phyloP scores from a whole-genome alignment of 768 basidiomycete genomes.

The Austroboletus eburneus region DNA sequence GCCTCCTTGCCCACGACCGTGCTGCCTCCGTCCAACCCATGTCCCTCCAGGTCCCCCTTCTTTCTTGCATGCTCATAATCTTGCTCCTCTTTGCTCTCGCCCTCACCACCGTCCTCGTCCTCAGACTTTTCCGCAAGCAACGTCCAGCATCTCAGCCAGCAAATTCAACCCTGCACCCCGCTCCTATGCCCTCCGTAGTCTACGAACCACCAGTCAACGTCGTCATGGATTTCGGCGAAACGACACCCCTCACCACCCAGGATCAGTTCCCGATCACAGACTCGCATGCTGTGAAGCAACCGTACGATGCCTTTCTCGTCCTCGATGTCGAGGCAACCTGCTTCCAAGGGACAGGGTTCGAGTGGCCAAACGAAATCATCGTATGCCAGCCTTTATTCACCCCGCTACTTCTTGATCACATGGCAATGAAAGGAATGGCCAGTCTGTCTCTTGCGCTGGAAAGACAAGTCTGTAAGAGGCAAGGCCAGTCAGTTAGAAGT shows the following conservation, averaged over 20 bases:
- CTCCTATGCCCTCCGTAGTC: constrained; percentile 18
- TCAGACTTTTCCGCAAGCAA: not conserved
- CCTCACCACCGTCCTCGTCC: constrained; percentile 6
- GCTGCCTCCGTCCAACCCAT: constrained; percentile 9
- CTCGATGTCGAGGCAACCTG: constrained; percentile 92
- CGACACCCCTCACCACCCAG: not conserved
- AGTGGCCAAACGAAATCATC: constrained; percentile 95
- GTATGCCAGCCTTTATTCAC: constrained; percentile 42
- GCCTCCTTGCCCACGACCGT: constrained; percentile 8
- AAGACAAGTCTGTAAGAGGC: constrained; percentile 50
- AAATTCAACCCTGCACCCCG: not conserved
- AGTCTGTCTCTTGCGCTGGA: constrained; percentile 84
- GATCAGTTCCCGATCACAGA: constrained; percentile 7
- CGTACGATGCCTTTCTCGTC: constrained; percentile 78
- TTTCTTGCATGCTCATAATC: constrained; percentile 4
- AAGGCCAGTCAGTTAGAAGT: constrained; percentile 56
- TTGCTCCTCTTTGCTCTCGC: constrained; percentile 2
- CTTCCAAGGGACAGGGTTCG: constrained; percentile 55
- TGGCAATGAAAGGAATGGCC: constrained; percentile 74
- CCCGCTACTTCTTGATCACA: constrained; percentile 4
- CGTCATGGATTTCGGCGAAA: constrained; percentile 3
- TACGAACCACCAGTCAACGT: constrained; percentile 8
- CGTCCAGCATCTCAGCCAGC: not conserved
- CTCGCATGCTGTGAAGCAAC: constrained; percentile 32
- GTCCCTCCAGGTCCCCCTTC: not conserved